Evolutionary conservation across 805 yeast genomes (phyloP), one percentile per base, ranked within the genome.

Genomic region (Spathaspora sp.): DNA sequence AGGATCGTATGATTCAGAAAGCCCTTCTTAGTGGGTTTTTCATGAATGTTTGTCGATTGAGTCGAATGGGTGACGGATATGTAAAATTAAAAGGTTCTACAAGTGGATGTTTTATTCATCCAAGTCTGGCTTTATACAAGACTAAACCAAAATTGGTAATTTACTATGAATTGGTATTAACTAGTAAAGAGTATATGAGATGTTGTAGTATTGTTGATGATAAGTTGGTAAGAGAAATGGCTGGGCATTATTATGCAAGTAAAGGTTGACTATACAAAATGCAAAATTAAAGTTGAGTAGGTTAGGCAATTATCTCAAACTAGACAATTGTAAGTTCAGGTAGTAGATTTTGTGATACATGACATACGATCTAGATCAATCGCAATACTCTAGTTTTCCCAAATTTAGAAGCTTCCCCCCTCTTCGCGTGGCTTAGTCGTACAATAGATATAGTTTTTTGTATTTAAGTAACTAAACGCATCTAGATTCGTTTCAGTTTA

Each of bases 121-220:
- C 99, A 0, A 86, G 96, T 0, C 87, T 96, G 0, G 81, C 85
- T 0, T 63, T 93, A 29, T 82, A 80, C 60, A 72, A 75, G 11
- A 69, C 72, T 11, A 92, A 91, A 0, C 86, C 92, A 2, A 86
- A 81, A 56, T 72, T 81, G 49, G 73, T 94, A 5, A 72, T 93
- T 14, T 94, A 89, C 64, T 90, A 91, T 60, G 96, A 93, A 54
- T 71, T 93, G 59, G 86, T 93, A 47, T 67, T 87, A 46, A 93
- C 99, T 0, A 80, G 90, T 23, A 89, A 86, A 64, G 97, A 92
- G 69, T 93, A 83, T 66, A 89, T 94, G 90, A 78, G 92, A 52
- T 86, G 86, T 57, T 84, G 91, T 60, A 80, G 88, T 66, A 81
- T 90, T 0, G 73, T 87, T 2, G 82, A 85, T 42, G 92, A 87